These are phyloP conservation scores for Aspergillus fijiensis DNA, from an alignment of 2,329 filamentous ascomycete species.

Conservation along the genomic window DNA sequence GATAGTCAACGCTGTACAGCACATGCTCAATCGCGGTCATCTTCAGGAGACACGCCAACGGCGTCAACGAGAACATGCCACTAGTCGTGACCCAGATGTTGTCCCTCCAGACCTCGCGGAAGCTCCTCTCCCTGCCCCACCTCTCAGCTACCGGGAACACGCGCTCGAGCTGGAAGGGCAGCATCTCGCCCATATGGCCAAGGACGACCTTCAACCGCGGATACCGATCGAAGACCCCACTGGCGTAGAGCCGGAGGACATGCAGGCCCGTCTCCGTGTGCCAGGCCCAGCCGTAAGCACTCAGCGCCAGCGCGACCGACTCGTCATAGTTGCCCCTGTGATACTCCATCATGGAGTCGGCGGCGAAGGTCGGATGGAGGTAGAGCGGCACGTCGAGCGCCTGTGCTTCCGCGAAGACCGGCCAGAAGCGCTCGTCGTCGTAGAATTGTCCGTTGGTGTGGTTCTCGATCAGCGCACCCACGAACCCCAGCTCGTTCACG, in stretches of 20 bases:
- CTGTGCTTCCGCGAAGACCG: conserved; percentile 44
- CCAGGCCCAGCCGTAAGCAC: conserved; percentile 36
- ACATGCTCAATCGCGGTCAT: conserved; percentile 7
- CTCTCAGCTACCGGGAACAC: conserved; percentile 3
- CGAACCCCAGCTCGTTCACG: conserved; percentile 47
- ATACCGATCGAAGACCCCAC: conserved; percentile 56
- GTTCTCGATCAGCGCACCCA: conserved; percentile 51
- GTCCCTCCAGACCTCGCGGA: conserved; percentile 50
- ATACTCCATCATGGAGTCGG: conserved; percentile 23
- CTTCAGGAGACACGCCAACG: conserved; percentile 10
- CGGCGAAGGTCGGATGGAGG: conserved; percentile 50
- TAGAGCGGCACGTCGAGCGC: conserved; percentile 54
- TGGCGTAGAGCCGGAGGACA: conserved; percentile 48
- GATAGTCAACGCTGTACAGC: conserved; percentile 28
- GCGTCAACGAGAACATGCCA: conserved; percentile 9
- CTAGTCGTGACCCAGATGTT: conserved; percentile 17
- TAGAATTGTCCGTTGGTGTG: conserved; percentile 42
- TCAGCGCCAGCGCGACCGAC: conserved; percentile 17
- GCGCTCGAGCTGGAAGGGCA: conserved; percentile 57
- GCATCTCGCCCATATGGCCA: conserved; percentile 54
- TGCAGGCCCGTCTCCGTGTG: conserved; percentile 40
- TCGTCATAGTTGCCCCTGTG: conserved; percentile 41
- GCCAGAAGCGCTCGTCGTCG: conserved; percentile 46
- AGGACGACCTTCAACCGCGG: conserved; percentile 56
- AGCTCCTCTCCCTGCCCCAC: conserved; percentile 19